Percentiles rank a stretch among this genome's conserved stretches.
phyloP scores from a whole-genome alignment of 768 basidiomycete species.

The Mycena alexandri region DNA sequence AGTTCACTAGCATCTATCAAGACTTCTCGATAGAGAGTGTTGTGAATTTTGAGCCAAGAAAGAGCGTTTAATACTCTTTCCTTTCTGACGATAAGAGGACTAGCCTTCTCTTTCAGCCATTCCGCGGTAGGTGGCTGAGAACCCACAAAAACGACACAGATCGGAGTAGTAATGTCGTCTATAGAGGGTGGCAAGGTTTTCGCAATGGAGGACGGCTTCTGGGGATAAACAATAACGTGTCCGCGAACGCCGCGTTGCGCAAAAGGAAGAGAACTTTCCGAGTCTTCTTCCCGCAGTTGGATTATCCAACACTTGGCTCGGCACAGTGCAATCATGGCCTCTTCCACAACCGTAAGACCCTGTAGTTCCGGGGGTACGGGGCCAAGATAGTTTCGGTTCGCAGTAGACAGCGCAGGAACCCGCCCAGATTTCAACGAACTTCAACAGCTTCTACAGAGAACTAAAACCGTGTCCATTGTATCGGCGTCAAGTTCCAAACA shows the following conservation, averaged over 20 bases:
- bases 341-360: conserved; percentile 39
- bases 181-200: conserved; percentile 38
- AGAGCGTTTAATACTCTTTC: neutral
- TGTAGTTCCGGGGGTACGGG: conserved; percentile 1
- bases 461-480: neutral
- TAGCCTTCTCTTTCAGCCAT: conserved; percentile 42
- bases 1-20: neutral
- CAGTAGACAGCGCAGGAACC: neutral
- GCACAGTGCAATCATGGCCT: conserved; percentile 42
- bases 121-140: conserved; percentile 28
- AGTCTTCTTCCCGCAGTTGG: conserved; percentile 12
- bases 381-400: conserved; percentile 11
- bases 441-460: neutral
- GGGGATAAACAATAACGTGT: conserved; percentile 44
- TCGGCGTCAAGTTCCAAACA: neutral
- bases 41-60: neutral
- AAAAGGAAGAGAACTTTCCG: neutral
- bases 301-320: conserved; percentile 34
- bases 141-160: conserved; percentile 44
- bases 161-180: conserved; percentile 37
- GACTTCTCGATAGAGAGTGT: neutral
- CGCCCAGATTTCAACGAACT: neutral
- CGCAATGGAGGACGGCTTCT: conserved; percentile 34
- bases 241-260: conserved; percentile 41
- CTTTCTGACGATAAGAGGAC: conserved; percentile 30